Base-by-base conservation (phyloP, 1,139 yeast species). In the Suhomyces coccinellae region DNA sequence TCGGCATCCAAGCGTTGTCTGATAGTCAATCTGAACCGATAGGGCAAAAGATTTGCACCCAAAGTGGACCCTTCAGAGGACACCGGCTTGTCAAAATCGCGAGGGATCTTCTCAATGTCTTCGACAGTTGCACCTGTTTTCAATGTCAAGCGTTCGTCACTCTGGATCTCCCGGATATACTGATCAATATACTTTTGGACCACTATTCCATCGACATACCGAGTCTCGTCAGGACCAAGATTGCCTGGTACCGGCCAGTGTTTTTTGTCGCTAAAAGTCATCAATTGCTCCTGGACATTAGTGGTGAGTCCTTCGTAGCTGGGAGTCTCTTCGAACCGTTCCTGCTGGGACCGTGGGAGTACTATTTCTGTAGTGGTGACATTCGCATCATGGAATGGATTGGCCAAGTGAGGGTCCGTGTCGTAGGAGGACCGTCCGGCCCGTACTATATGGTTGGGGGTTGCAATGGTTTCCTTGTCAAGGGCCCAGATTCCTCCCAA, bases 261-360 rank as follows among this genome's bases (percentile, higher is more conserved):
- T 37, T 63, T 66, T 10, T 52, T 52, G 47, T 73, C 79, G 44
- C 75, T 67, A 41, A 55, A 75, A 0, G 79, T 71, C 79, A 75
- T 74, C 52, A 73, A 51, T n/a, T 60, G 62, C 48, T 73, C 77
- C 11, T 71, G 66, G 32, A 74, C 63, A 47, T 75, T 75, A 8
- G 79, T 72, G 33, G 62, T 62, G 40, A 75, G 59, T 1, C 65
- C 63, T 31, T 54, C 52, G 49, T 75, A 74, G 14, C 75, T 65
- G 0, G 79, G 73, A 2, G 77, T 72, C 36, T 69, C 65, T 24
- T 55, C 47, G 40, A 65, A 73, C 40, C 62, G 41, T 29, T 58
- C 59, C 38, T 57, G 62, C 3, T 24, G 16, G 6, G 40, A 22
- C 11, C 32, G 27, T n/a, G 45, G 45, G 2, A 41, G 30, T 9